Percentiles rank a stretch among this genome's conserved stretches.
These are phyloP conservation scores for Hippophae gyantsensis DNA, from an alignment of 306 rosid species.

Conservation along the genomic window DNA sequence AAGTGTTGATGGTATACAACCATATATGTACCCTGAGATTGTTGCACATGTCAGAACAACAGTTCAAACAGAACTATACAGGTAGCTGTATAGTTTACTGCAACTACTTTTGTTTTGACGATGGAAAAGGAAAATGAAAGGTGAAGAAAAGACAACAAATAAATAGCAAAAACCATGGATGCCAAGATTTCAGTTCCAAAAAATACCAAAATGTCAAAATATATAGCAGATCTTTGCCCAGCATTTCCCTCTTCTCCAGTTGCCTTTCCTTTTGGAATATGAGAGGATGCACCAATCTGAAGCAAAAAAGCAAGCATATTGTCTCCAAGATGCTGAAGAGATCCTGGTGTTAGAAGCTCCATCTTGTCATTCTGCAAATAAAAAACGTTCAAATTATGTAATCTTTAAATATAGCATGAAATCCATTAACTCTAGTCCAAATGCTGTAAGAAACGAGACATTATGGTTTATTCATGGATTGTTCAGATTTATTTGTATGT, in stretches of 20 bases:
- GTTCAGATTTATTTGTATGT: no score
- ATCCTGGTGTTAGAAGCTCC: constrained; percentile 68
- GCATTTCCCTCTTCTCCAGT: constrained; percentile 33
- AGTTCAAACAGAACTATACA: constrained; percentile 18
- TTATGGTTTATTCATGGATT: background rate
- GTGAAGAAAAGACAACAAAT: background rate
- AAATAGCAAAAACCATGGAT: constrained; percentile 13
- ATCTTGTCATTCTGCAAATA: constrained; percentile 80
- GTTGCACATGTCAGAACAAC: constrained; percentile 18
- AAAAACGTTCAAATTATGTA: constrained; percentile 4
- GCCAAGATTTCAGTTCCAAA: constrained; percentile 12
- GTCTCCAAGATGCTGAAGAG: constrained; percentile 98
- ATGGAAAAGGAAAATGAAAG: constrained; percentile 1
- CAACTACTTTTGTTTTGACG: constrained; percentile 1
- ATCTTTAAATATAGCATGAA: constrained; percentile 3
- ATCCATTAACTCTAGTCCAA: background rate
- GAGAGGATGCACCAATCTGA: constrained; percentile 54
- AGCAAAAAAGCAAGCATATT: constrained; percentile 95
- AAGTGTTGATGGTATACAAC: constrained; percentile 62
- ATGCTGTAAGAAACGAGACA: background rate
- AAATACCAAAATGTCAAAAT: constrained; percentile 81
- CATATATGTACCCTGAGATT: constrained; percentile 75
- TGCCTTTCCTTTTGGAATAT: constrained; percentile 47
- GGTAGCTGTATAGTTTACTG: constrained; percentile 2
- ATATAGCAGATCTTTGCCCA: constrained; percentile 44